Conservation (phyloP, 2,329 filamentous ascomycete species). For the Ascomycota sp. region DNA sequence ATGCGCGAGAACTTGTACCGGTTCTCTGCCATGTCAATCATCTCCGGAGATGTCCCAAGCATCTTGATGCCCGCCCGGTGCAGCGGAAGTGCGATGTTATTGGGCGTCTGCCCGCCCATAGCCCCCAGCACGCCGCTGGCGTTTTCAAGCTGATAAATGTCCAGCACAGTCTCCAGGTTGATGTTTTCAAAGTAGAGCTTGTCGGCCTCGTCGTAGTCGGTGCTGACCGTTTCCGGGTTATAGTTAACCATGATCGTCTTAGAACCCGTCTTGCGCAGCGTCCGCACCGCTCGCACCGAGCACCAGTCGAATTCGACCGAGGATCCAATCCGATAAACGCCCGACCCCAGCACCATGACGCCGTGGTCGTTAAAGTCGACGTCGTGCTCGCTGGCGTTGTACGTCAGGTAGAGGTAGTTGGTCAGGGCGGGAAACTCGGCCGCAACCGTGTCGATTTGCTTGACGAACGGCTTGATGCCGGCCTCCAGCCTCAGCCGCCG, state of each 20-base stretch:
- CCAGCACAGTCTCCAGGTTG: constrained; percentile 68
- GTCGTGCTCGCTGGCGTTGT: constrained; percentile 76
- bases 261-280: constrained; percentile 57
- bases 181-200: constrained; percentile 93
- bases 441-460: constrained; percentile 96
- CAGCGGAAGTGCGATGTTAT: constrained; percentile 85
- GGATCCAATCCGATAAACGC: constrained; percentile 90
- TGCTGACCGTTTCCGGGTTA: constrained; percentile 74
- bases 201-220: constrained; percentile 88
- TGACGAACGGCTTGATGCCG: constrained; percentile 71
- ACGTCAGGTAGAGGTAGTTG: constrained; percentile 91
- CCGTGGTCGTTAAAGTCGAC: constrained; percentile 70
- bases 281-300: constrained; percentile 81
- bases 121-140: constrained; percentile 73
- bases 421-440: constrained; percentile 87
- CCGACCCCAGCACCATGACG: constrained; percentile 87
- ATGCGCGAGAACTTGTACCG: constrained; percentile 97
- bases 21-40: constrained; percentile 96
- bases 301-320: constrained; percentile 99
- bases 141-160: constrained; percentile 76
- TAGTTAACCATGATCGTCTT: constrained; percentile 96
- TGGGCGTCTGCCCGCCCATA: constrained; percentile 93
- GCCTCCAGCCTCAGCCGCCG: constrained; percentile 65
- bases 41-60: constrained; percentile 86
- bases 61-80: constrained; percentile 79